Conservation (phyloP, 2,329 filamentous ascomycete genomes). For the Fusarium globosum region DNA sequence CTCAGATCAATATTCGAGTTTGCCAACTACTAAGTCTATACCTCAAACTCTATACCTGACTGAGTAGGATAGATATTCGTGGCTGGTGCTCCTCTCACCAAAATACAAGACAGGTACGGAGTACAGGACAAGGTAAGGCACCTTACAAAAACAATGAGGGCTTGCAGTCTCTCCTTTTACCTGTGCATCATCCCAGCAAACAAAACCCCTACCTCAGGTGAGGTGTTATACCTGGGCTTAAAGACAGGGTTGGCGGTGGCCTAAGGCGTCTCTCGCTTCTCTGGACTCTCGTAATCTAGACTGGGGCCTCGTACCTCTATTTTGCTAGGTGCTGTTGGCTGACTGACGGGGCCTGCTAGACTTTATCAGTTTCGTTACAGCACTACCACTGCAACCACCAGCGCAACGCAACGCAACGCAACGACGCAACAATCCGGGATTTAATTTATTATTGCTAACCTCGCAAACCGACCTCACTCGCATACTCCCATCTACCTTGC, state of each 20-base stretch:
- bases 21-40: neutral
- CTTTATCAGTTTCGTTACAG: constrained; percentile 16
- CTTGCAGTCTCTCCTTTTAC: constrained; percentile 30
- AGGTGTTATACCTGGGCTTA: constrained; percentile 20
- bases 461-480: constrained; percentile 12
- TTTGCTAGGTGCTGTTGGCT: constrained; percentile 9
- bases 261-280: constrained; percentile 33
- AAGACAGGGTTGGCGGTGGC: constrained; percentile 33
- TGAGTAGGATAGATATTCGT: constrained; percentile 14
- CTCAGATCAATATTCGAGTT: neutral
- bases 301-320: constrained; percentile 27
- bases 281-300: constrained; percentile 34
- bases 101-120: constrained; percentile 1
- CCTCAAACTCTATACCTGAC: neutral
- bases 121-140: constrained; percentile 5
- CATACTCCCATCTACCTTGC: neutral
- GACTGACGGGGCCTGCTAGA: neutral
- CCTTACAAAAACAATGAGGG: constrained; percentile 14
- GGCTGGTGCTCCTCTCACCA: constrained; percentile 18
- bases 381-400: constrained; percentile 1
- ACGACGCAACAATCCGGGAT: constrained; percentile 3
- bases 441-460: constrained; percentile 37
- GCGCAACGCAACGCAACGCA: neutral
- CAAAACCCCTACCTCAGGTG: neutral
- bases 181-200: constrained; percentile 27